phyloP scores from a whole-genome alignment of 331 rosid genomes.

The Malus hybrid region DNA sequence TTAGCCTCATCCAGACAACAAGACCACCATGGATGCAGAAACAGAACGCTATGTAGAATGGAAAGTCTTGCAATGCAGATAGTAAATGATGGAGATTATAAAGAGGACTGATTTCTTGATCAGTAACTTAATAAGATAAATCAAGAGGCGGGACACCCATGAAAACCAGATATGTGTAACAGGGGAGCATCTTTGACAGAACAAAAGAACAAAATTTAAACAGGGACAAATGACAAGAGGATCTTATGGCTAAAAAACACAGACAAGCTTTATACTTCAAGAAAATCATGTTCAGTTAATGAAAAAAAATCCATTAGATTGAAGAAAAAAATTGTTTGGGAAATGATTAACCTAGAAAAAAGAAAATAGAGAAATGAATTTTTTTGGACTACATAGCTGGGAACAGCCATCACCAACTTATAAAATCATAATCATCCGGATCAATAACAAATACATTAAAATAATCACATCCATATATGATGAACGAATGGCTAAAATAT shows the following conservation, averaged over 20 bases:
- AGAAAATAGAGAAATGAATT: not conserved
- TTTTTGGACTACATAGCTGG: not conserved
- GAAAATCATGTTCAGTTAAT: not conserved
- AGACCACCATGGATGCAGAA: not conserved
- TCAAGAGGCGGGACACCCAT: not conserved
- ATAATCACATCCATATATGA: conserved; percentile 7
- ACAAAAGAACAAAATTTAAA: not conserved
- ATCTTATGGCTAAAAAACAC: not conserved
- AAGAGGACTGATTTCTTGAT: not conserved
- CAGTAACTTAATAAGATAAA: not conserved
- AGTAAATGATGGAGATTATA: not conserved
- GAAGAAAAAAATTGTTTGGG: not conserved
- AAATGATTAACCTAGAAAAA: not conserved
- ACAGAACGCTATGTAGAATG: not conserved
- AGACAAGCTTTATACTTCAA: not conserved
- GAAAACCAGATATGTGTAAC: not conserved
- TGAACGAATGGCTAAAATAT: not conserved
- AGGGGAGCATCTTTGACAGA: not conserved
- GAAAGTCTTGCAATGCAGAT: not conserved
- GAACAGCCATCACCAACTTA: not conserved
- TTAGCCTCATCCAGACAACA: not conserved
- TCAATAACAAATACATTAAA: not conserved
- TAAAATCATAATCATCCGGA: not conserved
- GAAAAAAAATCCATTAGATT: not conserved
- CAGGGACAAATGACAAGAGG: not conserved